Conservation (phyloP, 257 asterid species). For the Phtheirospermum japonicum region DNA sequence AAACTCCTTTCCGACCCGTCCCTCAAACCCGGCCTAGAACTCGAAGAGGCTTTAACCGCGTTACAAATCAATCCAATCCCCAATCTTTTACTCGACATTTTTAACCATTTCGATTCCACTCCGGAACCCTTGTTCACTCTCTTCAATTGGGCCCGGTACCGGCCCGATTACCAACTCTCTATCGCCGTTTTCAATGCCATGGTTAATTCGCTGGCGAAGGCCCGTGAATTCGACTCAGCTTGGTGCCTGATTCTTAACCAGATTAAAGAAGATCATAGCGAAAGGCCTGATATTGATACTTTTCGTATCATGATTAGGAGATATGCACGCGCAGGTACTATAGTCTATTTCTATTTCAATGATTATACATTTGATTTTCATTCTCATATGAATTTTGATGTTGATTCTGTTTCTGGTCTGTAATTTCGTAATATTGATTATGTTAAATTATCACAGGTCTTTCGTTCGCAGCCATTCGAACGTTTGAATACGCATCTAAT, state of each 20-base stretch:
- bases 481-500: constrained; percentile 54
- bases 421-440: constrained; percentile 14
- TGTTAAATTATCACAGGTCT: constrained; percentile 43
- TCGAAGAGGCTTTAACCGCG: constrained; percentile 49
- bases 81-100: constrained; percentile 42
- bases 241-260: constrained; percentile 63
- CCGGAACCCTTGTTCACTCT: constrained; percentile 62
- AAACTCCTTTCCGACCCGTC: constrained; percentile 43
- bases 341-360: background rate
- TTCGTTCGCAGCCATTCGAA: constrained; percentile 56
- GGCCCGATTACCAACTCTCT: constrained; percentile 45
- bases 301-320: constrained; percentile 71
- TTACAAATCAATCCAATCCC: constrained; percentile 42
- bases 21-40: constrained; percentile 50
- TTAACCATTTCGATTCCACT: constrained; percentile 57
- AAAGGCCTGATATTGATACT: constrained; percentile 49
- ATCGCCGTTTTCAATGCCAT: constrained; percentile 50
- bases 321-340: constrained; percentile 75
- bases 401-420: constrained; percentile 3
- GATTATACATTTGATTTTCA: background rate
- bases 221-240: constrained; percentile 70
- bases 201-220: constrained; percentile 67
- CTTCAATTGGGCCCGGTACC: constrained; percentile 66
- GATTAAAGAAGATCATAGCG: constrained; percentile 33
- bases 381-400: no score